Percentiles rank a stretch among this genome's conserved stretches.
Conservation (phyloP, 164 flowering plant species). For the Magnolia kwangsiensis region DNA sequence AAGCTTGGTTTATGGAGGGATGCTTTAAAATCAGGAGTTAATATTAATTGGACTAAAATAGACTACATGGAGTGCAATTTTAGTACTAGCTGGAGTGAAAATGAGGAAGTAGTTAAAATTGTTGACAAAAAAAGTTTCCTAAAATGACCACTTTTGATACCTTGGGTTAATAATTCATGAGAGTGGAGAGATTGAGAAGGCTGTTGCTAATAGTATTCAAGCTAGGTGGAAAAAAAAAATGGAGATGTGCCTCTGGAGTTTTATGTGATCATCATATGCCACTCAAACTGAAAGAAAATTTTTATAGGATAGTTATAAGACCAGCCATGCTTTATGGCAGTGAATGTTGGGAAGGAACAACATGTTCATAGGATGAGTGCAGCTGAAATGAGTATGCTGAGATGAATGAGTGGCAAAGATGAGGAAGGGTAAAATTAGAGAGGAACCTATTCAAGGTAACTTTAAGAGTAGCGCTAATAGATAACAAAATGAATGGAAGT, state of each 20-base stretch:
- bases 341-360: not conserved
- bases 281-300: not conserved
- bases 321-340: not conserved
- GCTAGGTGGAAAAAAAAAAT: not conserved
- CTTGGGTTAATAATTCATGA: not conserved
- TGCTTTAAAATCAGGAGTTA: not conserved
- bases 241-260: not conserved
- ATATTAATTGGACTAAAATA: too few species aligned
- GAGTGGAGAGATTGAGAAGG: not conserved
- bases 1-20: not conserved
- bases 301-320: not conserved
- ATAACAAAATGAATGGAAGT: not conserved
- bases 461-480: not conserved
- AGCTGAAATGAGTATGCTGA: not conserved
- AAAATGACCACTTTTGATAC: not conserved
- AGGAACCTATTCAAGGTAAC: not conserved
- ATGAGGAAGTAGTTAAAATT: too few species aligned
- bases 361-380: not conserved
- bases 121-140: not conserved
- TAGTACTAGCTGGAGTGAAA: not conserved
- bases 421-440: too few species aligned
- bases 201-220: not conserved
- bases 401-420: not conserved
- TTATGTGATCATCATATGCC: not conserved
- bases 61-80: not conserved